A percentile compares a stretch with the other conserved stretches of the same genome.
Evolutionary conservation across 768 basidiomycete species (phyloP).

Genomic region (Termitomyces sp.): DNA sequence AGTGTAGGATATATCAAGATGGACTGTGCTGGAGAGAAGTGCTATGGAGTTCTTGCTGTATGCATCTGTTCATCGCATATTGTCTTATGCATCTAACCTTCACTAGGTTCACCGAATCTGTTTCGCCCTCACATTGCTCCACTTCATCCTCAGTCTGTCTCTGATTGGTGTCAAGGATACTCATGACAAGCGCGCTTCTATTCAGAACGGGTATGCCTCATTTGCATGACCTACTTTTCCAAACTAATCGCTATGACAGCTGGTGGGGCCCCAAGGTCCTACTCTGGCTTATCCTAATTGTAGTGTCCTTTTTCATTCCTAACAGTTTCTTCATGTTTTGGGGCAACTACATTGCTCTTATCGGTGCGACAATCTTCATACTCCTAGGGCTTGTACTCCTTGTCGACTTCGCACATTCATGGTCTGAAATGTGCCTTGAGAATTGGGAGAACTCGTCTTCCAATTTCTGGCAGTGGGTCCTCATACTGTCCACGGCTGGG

Average conservation of each 20-base stretch:
- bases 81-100: slow-evolving; percentile 3
- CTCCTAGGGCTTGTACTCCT: slow-evolving; percentile 95
- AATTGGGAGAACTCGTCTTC: slow-evolving; percentile 91
- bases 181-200: slow-evolving; percentile 85
- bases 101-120: slow-evolving; percentile 89
- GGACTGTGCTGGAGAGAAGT: slow-evolving; percentile 90
- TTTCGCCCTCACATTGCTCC: slow-evolving; percentile 90
- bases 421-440: slow-evolving; percentile 95
- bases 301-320: slow-evolving; percentile 89
- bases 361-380: slow-evolving; percentile 94
- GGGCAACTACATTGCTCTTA: slow-evolving; percentile 89
- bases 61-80: slow-evolving; percentile 24
- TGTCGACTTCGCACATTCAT: slow-evolving; percentile 97
- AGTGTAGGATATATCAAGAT: slow-evolving; percentile 98
- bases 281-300: slow-evolving; percentile 80
- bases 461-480: slow-evolving; percentile 93
- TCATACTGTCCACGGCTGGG: slow-evolving; percentile 87
- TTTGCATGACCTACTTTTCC: neutral
- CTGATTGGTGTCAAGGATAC: slow-evolving; percentile 90
- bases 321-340: slow-evolving; percentile 98
- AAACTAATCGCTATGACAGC: slow-evolving; percentile 34
- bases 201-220: slow-evolving; percentile 86
- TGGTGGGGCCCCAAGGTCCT: slow-evolving; percentile 99
- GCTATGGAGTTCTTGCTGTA: slow-evolving; percentile 95
- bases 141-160: slow-evolving; percentile 72